These are phyloP conservation scores for Xylaria venustula DNA, from an alignment of 495 filamentous ascomycete species.

Conservation along the genomic window DNA sequence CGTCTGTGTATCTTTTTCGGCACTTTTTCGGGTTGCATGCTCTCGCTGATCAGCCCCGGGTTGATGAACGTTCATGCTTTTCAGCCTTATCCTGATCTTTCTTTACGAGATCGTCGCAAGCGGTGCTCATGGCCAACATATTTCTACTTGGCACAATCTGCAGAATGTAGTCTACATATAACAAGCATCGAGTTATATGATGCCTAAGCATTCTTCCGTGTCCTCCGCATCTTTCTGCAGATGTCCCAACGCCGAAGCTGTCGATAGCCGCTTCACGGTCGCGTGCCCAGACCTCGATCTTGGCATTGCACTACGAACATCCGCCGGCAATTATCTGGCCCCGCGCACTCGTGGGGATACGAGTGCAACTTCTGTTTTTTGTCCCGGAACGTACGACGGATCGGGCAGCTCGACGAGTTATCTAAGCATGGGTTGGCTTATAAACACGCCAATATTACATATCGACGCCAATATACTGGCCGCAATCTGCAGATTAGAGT, in stretches of 20 bases:
- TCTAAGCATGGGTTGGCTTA: not conserved
- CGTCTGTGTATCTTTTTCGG: not conserved
- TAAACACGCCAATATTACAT: not conserved
- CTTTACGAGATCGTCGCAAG: too few relatives aligned
- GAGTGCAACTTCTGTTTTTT: conserved; percentile 10
- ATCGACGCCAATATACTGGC: not conserved
- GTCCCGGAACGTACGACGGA: conserved; percentile 6
- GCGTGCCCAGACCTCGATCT: not conserved
- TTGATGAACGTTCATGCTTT: not conserved
- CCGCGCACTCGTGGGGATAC: not conserved
- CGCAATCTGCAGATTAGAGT: not conserved
- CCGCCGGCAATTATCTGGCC: conserved; percentile 5
- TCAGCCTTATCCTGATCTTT: conserved; percentile 14
- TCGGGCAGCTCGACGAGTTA: conserved; percentile 4
- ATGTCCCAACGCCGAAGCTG: not conserved
- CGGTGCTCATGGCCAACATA: too few relatives aligned
- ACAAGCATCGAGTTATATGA: not conserved
- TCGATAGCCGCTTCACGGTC: not conserved
- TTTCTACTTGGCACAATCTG: too few relatives aligned
- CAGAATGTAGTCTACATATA: too few relatives aligned
- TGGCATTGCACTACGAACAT: not conserved
- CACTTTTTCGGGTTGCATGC: not conserved
- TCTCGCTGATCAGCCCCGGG: not conserved
- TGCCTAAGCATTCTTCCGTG: not conserved
- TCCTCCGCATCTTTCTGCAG: not conserved